Evolutionary conservation across 352 stramenopile genomes (phyloP).

Genomic region (Pythium oligandrum): DNA sequence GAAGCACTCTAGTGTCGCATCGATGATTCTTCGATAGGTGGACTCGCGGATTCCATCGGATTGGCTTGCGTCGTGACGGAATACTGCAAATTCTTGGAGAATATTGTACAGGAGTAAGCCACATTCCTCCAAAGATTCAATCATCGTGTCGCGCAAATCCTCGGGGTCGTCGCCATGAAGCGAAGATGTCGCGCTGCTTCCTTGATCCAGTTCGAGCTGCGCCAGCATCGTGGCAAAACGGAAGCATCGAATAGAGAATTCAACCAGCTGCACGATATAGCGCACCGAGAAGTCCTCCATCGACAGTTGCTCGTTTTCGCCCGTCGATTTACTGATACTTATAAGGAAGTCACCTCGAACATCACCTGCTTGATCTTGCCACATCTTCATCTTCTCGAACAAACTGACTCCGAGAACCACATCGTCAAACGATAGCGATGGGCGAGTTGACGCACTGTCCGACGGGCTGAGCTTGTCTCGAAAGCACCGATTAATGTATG

Average conservation of each 20-base stretch:
- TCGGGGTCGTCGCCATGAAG: constrained; percentile 1
- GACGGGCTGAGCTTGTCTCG: not conserved
- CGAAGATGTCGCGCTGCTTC: not conserved
- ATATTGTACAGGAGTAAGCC: constrained; percentile 70
- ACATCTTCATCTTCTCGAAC: constrained; percentile 56
- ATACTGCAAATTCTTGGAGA: constrained; percentile 52
- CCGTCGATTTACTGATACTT: constrained; percentile 9
- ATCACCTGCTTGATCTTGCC: constrained; percentile 26
- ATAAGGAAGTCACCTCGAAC: not conserved
- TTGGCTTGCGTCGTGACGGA: constrained; percentile 20
- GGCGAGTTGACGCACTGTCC: not conserved
- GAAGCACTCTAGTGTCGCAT: constrained; percentile 34
- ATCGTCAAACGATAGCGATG: constrained; percentile 28
- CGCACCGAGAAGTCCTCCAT: constrained; percentile 41
- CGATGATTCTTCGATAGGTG: constrained; percentile 26
- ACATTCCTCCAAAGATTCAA: constrained; percentile 73
- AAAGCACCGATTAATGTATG: constrained; percentile 21
- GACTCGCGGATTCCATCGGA: constrained; percentile 18
- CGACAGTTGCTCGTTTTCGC: constrained; percentile 14
- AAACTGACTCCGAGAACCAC: constrained; percentile 34
- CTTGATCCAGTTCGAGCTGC: constrained; percentile 9
- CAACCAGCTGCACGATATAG: constrained; percentile 51
- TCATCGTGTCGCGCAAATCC: constrained; percentile 9
- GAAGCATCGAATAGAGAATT: constrained; percentile 62
- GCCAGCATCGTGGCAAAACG: constrained; percentile 52